Evolutionary conservation across 768 basidiomycete genomes (phyloP).

Genomic region (Suillus lakei): DNA sequence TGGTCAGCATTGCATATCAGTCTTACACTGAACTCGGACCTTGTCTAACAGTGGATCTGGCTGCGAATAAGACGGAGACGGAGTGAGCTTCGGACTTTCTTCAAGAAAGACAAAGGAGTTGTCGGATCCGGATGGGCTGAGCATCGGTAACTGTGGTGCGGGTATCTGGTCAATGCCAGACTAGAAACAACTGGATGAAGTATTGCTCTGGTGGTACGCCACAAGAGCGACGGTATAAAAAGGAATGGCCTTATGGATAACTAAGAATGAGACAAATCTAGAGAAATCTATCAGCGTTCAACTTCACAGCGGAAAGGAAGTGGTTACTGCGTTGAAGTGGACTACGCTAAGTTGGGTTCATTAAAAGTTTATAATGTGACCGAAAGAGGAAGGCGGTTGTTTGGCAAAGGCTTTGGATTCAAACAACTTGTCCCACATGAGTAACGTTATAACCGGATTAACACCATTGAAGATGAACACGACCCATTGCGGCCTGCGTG

Average conservation of each 20-base stretch:
- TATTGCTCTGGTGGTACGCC: not conserved
- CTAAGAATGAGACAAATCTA: not conserved
- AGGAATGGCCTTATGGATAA: not conserved
- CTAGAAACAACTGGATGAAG: not conserved
- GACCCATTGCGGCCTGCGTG: not conserved
- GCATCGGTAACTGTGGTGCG: constrained; percentile 22
- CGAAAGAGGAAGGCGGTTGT: constrained; percentile 21
- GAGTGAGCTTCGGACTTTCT: constrained; percentile 14
- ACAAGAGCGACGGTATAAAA: not conserved
- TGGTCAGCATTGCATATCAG: not conserved
- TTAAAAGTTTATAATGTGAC: not conserved
- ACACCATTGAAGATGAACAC: constrained; percentile 6
- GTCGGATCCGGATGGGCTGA: constrained; percentile 41
- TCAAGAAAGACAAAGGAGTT: constrained; percentile 55
- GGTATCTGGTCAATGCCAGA: not conserved
- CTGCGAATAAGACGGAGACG: constrained; percentile 8
- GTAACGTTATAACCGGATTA: not conserved
- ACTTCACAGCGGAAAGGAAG: not conserved
- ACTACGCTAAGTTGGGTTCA: not conserved
- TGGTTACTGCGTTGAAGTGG: not conserved
- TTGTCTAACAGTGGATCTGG: constrained; percentile 3
- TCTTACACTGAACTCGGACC: not conserved
- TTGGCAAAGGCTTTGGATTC: constrained; percentile 36
- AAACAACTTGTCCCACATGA: constrained; percentile 25
- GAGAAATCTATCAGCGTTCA: not conserved